A percentile compares a stretch with the other conserved stretches of the same genome.
These are phyloP conservation scores for Calocybe cyanea DNA, from an alignment of 768 basidiomycete species.

Conservation along the genomic window DNA sequence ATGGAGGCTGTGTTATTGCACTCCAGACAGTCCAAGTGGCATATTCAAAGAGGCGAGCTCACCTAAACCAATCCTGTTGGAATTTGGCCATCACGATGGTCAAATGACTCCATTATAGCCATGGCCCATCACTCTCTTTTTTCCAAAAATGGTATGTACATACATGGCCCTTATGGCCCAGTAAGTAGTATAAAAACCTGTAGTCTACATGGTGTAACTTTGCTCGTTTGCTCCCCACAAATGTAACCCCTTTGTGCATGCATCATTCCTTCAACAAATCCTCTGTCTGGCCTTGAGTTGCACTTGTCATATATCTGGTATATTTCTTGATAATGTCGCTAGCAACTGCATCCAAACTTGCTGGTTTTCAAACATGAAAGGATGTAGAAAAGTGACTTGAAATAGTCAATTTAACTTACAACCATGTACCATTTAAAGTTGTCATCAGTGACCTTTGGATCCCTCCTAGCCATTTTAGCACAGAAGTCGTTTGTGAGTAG, in stretches of 20 bases:
- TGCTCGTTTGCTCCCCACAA: too few species aligned
- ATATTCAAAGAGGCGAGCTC: background rate
- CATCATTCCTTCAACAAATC: too few species aligned
- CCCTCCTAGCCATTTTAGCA: background rate
- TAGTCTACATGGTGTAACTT: too few species aligned
- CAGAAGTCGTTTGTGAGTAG: background rate
- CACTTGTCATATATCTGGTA: background rate
- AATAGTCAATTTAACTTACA: background rate
- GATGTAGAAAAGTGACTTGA: background rate
- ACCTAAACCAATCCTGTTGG: constrained; percentile 1
- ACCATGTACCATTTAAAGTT: background rate
- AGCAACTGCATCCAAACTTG: background rate
- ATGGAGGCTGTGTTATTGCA: background rate
- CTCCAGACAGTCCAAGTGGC: background rate
- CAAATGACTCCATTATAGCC: too few species aligned
- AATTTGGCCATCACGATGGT: too few species aligned
- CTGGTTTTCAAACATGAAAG: background rate
- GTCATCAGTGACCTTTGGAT: background rate
- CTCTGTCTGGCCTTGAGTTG: background rate
- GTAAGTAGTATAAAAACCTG: too few species aligned
- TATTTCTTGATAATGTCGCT: background rate
- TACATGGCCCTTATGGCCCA: too few species aligned
- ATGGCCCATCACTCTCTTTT: too few species aligned
- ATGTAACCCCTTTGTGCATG: too few species aligned
- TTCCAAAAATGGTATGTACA: too few species aligned